Conservation (phyloP, 768 basidiomycete species). For the Wakefieldia striispora region DNA sequence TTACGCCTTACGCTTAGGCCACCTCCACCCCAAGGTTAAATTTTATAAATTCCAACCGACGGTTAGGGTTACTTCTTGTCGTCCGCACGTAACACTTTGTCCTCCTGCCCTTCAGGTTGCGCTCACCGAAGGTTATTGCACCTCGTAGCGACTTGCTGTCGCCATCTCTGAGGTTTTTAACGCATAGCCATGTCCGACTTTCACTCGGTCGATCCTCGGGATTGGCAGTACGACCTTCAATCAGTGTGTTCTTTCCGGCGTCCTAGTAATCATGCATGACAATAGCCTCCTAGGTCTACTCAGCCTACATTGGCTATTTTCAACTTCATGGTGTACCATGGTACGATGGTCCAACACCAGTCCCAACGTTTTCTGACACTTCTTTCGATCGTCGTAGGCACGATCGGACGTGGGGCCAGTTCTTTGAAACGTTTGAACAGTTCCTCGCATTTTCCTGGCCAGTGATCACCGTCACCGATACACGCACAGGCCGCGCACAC, state of each 20-base stretch:
- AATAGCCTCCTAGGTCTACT: conserved; percentile 48
- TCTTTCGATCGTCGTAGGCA: conserved; percentile 46
- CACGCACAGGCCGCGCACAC: conserved; percentile 68
- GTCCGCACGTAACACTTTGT: neutral
- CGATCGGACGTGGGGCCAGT: conserved; percentile 75
- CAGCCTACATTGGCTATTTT: conserved; percentile 78
- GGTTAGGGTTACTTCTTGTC: neutral
- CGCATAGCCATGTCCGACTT: conserved; percentile 56
- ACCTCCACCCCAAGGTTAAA: conserved; percentile 9
- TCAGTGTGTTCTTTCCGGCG: conserved; percentile 48
- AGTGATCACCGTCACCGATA: conserved; percentile 72
- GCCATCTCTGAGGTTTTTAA: neutral
- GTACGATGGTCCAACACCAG: conserved; percentile 31
- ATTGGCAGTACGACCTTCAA: conserved; percentile 80
- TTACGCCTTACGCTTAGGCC: conserved; percentile 16
- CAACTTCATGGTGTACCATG: conserved; percentile 68
- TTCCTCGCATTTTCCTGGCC: conserved; percentile 86
- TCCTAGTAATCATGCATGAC: neutral
- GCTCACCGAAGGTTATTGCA: neutral
- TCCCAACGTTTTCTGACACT: neutral
- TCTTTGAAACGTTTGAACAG: conserved; percentile 75
- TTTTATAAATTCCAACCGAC: conserved; percentile 9
- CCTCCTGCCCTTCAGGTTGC: neutral
- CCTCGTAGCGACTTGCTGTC: neutral
- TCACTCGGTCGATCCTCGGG: conserved; percentile 68